phyloP scores from a whole-genome alignment of 2,329 filamentous ascomycete species.

The Nigrograna mackinnonii region DNA sequence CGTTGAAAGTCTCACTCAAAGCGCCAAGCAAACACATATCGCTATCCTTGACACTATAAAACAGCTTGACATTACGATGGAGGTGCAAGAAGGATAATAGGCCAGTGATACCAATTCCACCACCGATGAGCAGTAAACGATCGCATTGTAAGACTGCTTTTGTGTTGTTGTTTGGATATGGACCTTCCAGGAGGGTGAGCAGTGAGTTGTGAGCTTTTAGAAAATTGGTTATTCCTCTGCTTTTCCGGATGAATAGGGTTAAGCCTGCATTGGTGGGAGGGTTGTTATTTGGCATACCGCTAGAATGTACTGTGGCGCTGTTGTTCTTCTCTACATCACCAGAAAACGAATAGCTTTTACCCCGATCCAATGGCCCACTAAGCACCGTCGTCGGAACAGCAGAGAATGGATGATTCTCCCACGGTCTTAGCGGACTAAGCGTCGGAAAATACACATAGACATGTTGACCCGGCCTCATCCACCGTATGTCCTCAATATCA shows the following conservation, averaged over 20 bases:
- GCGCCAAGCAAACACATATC: not conserved
- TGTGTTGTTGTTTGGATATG: conserved; percentile 39
- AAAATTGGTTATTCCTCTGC: conserved; percentile 38
- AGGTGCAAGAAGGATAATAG: conserved; percentile 37
- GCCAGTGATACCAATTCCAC: conserved; percentile 55
- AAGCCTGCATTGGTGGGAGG: no score
- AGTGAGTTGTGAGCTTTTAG: conserved; percentile 18
- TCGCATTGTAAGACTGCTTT: conserved; percentile 36
- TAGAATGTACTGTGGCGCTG: no score
- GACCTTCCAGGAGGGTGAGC: conserved; percentile 38
- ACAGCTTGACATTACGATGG: conserved; percentile 44
- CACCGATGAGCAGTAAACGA: conserved; percentile 43
- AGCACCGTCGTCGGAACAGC: no score
- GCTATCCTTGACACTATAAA: not conserved
- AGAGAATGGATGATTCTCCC: no score
- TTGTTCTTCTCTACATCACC: no score
- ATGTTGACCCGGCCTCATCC: no score
- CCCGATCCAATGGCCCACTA: no score
- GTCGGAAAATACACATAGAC: no score
- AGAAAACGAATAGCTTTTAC: no score
- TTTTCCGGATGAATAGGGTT: conserved; percentile 43
- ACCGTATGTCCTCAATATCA: no score
- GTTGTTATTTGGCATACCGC: no score
- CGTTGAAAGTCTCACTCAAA: not conserved
- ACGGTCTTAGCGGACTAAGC: no score